Evolutionary conservation across 78 protist genomes (phyloP), one percentile per base, ranked within the genome.

Genomic region (Cavenderia fasciculata): DNA sequence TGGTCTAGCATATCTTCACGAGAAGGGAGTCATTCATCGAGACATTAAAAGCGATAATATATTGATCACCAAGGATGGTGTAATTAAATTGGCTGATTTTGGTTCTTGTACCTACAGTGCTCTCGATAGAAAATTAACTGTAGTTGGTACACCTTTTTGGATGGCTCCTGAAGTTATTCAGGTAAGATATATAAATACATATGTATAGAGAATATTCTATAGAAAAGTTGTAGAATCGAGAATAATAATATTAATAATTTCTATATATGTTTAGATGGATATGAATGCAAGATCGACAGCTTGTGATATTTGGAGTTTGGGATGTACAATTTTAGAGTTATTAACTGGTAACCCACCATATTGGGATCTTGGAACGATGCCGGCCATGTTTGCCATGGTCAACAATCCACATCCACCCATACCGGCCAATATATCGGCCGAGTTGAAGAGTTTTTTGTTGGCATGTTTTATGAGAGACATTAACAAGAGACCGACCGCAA

Each of bases 161-260:
- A 63, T 98, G 99, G 99, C 99, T 18, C 99, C 99, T 7, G 99
- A 98, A 59, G 92, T 97, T 44, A 97, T 98, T 69, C 95, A 96
- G n/a, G n/a, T n/a, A n/a, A n/a, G n/a, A n/a, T n/a, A n/a, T n/a
- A n/a, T n/a, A n/a, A n/a, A n/a, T n/a, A n/a, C n/a, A n/a, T n/a
- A n/a, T n/a, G n/a, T n/a, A n/a, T n/a, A n/a, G n/a, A n/a, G n/a
- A n/a, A n/a, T n/a, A n/a, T n/a, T n/a, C n/a, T n/a, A n/a, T n/a
- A n/a, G n/a, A n/a, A n/a, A n/a, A n/a, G n/a, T n/a, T n/a, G n/a
- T n/a, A n/a, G n/a, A n/a, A n/a, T n/a, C n/a, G n/a, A n/a, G n/a
- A n/a, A n/a, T n/a, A n/a, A n/a, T n/a, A n/a, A n/a, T n/a, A n/a
- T n/a, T n/a, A n/a, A n/a, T n/a, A n/a, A n/a, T n/a, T n/a, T n/a